These are phyloP conservation scores for Pythium dissimile DNA, from an alignment of 352 stramenopile species.

Conservation along the genomic window DNA sequence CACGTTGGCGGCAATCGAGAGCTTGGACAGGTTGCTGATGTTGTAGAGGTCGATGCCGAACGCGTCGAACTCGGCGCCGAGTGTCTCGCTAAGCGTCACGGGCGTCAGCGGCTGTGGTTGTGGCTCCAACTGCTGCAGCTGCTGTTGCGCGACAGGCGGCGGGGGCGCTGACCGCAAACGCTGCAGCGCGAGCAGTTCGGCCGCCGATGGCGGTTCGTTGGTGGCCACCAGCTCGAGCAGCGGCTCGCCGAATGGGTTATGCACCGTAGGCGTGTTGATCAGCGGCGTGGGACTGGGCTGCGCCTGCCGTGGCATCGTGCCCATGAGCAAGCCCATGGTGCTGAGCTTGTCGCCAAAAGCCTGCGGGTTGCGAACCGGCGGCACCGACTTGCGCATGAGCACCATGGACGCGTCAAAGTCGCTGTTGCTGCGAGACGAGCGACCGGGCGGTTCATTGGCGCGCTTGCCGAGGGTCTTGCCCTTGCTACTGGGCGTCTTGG, in stretches of 20 bases:
- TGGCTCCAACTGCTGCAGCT: not conserved
- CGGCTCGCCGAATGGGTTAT: slow-evolving; percentile 24
- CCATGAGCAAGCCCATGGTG: slow-evolving; percentile 26
- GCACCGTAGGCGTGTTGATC: slow-evolving; percentile 11
- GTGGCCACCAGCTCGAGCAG: slow-evolving; percentile 23
- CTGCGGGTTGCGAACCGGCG: slow-evolving; percentile 12
- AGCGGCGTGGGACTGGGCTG: slow-evolving; percentile 13
- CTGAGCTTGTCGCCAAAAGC: slow-evolving; percentile 15
- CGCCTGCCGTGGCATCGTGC: slow-evolving; percentile 18
- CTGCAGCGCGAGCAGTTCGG: not conserved
- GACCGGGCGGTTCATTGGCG: not conserved
- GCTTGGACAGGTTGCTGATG: slow-evolving; percentile 20
- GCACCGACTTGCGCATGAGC: slow-evolving; percentile 6
- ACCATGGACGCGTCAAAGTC: slow-evolving; percentile 4
- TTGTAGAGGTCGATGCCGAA: slow-evolving; percentile 12
- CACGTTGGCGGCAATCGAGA: slow-evolving; percentile 16
- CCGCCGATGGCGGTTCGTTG: not conserved
- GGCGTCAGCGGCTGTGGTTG: not conserved
- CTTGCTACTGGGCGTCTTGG: slow-evolving; percentile 1
- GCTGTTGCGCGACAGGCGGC: not conserved
- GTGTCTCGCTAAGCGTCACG: not conserved
- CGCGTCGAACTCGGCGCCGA: slow-evolving; percentile 10
- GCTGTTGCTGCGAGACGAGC: not conserved
- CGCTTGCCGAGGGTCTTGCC: slow-evolving; percentile 1
- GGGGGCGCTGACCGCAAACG: not conserved